Conservation (phyloP, 495 filamentous ascomycete species). For the Penicillium paxilli region DNA sequence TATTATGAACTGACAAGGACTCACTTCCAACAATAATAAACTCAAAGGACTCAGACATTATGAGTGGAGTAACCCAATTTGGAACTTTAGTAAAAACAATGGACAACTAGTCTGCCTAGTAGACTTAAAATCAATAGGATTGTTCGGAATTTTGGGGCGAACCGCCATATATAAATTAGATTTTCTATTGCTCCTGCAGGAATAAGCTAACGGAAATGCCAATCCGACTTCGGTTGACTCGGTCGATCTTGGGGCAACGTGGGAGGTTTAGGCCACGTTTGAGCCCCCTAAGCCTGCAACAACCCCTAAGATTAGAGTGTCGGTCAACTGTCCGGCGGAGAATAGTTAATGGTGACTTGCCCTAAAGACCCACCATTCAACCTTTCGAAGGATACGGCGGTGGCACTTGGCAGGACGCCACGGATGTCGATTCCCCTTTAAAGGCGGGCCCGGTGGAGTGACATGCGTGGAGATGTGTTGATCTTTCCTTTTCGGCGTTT, state of each 20-base stretch:
- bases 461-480: neutral
- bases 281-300: neutral
- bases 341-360: neutral
- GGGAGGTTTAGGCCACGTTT: neutral
- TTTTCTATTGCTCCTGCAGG: neutral
- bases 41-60: conserved; percentile 32
- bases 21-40: conserved; percentile 57
- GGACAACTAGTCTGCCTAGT: too few species aligned
- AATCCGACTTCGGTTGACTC: neutral
- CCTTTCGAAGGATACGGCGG: neutral
- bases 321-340: neutral
- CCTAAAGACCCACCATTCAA: neutral
- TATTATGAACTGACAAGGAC: conserved; percentile 24
- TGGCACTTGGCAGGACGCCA: conserved; percentile 2
- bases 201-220: neutral
- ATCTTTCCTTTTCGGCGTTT: neutral
- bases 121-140: too few species aligned
- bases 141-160: too few species aligned
- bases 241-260: too few species aligned
- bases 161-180: too few species aligned
- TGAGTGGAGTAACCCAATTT: neutral
- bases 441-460: neutral
- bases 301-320: neutral
- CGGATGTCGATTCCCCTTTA: neutral
- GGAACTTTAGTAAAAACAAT: neutral